These are phyloP conservation scores for Fusarium abutilonis DNA, from an alignment of 2,329 filamentous ascomycete genomes.

Conservation along the genomic window DNA sequence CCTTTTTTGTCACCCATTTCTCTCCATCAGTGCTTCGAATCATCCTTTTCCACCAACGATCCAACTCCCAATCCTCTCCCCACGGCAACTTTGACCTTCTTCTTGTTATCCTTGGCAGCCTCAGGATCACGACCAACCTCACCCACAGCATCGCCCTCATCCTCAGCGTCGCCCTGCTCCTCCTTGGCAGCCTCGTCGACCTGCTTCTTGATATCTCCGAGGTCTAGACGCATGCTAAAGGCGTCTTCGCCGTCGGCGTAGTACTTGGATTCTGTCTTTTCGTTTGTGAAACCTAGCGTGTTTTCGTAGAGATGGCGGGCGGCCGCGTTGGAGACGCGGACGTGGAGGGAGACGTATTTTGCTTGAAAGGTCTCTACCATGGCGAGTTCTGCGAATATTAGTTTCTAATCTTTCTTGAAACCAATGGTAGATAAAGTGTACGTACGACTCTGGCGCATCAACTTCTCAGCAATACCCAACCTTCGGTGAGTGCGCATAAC, in stretches of 20 bases:
- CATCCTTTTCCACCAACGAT: slow-evolving; percentile 77
- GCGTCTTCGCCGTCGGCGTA: slow-evolving; percentile 98
- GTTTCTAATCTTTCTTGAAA: neutral
- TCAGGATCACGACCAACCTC: slow-evolving; percentile 66
- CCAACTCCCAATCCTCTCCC: slow-evolving; percentile 82
- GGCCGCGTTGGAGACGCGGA: slow-evolving; percentile 91
- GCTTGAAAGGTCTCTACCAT: slow-evolving; percentile 97
- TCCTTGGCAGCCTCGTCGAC: slow-evolving; percentile 54
- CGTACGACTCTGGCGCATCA: slow-evolving; percentile 96
- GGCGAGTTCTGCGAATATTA: slow-evolving; percentile 73
- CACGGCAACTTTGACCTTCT: slow-evolving; percentile 84
- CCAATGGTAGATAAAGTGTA: slow-evolving; percentile 51
- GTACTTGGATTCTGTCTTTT: slow-evolving; percentile 88
- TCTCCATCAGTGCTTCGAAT: slow-evolving; percentile 52
- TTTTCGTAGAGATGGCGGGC: slow-evolving; percentile 92
- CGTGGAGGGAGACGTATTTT: slow-evolving; percentile 93
- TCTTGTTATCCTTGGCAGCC: slow-evolving; percentile 52
- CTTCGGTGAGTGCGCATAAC: slow-evolving; percentile 96
- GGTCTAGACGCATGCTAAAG: slow-evolving; percentile 90
- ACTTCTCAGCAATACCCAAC: slow-evolving; percentile 92
- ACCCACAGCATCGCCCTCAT: slow-evolving; percentile 78
- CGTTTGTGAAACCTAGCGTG: slow-evolving; percentile 87
- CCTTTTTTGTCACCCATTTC: neutral
- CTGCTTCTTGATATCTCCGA: slow-evolving; percentile 67
- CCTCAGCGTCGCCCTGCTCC: slow-evolving; percentile 55